phyloP scores from a whole-genome alignment of 208 protist genomes.

The Sergeia podlipaevii region DNA sequence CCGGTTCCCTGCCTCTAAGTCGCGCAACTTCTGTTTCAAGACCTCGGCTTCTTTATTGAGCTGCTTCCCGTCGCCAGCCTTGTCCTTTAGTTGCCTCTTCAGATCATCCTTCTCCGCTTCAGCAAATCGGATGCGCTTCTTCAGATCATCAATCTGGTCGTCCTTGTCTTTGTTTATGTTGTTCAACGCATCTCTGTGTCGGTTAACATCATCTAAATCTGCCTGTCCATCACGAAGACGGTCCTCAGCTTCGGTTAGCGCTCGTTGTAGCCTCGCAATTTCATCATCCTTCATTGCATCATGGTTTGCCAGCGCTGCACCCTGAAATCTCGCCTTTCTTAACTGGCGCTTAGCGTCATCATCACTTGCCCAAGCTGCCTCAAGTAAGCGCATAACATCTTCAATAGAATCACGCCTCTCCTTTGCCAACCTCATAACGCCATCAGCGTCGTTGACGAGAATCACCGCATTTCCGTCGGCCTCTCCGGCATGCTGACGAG shows the following conservation, averaged over 20 bases:
- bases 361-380: constrained; percentile 59
- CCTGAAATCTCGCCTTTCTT: constrained; percentile 18
- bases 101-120: constrained; percentile 23
- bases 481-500: constrained; percentile 7
- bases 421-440: constrained; percentile 38
- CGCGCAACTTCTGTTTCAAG: constrained; percentile 16
- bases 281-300: constrained; percentile 58
- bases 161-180: constrained; percentile 24
- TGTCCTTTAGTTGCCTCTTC: constrained; percentile 14
- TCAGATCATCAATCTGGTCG: constrained; percentile 25
- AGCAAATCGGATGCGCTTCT: too few species aligned
- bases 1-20: constrained; percentile 1
- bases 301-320: constrained; percentile 23
- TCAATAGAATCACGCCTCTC: constrained; percentile 73
- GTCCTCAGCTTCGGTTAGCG: constrained; percentile 29
- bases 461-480: background rate
- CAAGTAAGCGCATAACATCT: constrained; percentile 70
- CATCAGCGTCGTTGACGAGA: constrained; percentile 1
- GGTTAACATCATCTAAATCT: constrained; percentile 14
- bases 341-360: constrained; percentile 35
- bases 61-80: constrained; percentile 11
- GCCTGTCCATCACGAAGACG: constrained; percentile 25
- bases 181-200: constrained; percentile 21
- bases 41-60: constrained; percentile 14
- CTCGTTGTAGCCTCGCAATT: constrained; percentile 28